Percentiles rank a stretch among this genome's conserved stretches.
phyloP scores from a whole-genome alignment of 495 filamentous ascomycete genomes.

The Bacidia rubella region DNA sequence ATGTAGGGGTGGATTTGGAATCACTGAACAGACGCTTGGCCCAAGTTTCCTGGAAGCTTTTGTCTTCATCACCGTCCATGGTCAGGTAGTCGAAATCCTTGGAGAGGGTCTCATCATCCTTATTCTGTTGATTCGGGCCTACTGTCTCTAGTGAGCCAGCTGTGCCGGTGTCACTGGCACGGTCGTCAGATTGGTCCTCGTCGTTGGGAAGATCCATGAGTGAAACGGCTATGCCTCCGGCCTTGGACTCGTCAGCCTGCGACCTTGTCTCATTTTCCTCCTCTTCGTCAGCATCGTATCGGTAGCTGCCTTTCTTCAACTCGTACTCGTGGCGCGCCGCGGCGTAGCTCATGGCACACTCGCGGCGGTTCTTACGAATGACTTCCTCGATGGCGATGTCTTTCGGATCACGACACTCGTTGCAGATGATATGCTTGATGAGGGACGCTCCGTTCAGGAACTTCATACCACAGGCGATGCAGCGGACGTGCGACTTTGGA shows the following conservation, averaged over 20 bases:
- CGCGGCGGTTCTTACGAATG: conserved; percentile 4
- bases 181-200: background rate
- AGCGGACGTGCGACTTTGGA: conserved; percentile 29
- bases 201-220: too few relatives aligned
- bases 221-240: background rate
- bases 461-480: conserved; percentile 29
- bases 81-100: background rate
- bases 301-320: background rate
- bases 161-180: background rate
- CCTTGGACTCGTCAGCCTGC: background rate
- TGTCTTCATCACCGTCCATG: background rate
- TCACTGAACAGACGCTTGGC: background rate
- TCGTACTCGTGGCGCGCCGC: background rate
- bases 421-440: conserved; percentile 38
- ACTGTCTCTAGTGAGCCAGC: background rate
- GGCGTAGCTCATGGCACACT: background rate
- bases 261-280: background rate
- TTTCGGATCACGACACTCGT: conserved; percentile 24
- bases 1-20: conserved; percentile 1
- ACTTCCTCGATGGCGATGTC: background rate
- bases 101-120: background rate
- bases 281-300: background rate
- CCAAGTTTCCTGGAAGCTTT: background rate
- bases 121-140: background rate
- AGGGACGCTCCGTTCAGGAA: conserved; percentile 32